Evolutionary conservation across 2,329 filamentous ascomycete species (phyloP).

Genomic region (Colletotrichum filicis): DNA sequence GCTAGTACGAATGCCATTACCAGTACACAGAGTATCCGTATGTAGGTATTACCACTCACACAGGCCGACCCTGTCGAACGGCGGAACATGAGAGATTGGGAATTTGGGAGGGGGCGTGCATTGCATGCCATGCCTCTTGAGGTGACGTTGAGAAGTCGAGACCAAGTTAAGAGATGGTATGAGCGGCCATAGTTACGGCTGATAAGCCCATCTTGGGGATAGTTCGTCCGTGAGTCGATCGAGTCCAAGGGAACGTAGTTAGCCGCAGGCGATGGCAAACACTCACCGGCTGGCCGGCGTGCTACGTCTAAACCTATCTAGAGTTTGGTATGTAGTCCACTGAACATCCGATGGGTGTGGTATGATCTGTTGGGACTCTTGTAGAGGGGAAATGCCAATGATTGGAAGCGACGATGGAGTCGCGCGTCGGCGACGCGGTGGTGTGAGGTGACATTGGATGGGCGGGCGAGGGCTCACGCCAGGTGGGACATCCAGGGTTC

Average conservation of each 20-base stretch:
- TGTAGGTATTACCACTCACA: not conserved
- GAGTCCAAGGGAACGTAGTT: not conserved
- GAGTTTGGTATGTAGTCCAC: not conserved
- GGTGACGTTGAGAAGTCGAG: conserved; percentile 8
- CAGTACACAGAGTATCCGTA: too few relatives aligned
- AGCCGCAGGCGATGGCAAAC: not conserved
- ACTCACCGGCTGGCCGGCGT: not conserved
- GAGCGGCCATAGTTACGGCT: not conserved
- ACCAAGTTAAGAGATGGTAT: not conserved
- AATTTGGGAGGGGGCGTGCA: not conserved
- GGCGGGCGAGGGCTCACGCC: not conserved
- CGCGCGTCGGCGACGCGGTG: conserved; percentile 14
- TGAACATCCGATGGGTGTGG: not conserved
- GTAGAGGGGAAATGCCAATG: not conserved
- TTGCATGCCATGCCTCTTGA: not conserved
- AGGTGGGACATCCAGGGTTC: not conserved
- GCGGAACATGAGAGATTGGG: not conserved
- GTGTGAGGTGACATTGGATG: conserved; percentile 8
- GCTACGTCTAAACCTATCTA: not conserved
- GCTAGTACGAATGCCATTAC: not conserved
- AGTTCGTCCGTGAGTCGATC: not conserved
- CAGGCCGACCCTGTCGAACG: conserved; percentile 16
- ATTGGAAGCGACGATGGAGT: not conserved
- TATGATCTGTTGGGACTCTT: not conserved
- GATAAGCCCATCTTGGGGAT: conserved; percentile 3